Percentiles rank a stretch among this genome's conserved stretches.
Evolutionary conservation across 108 stramenopile species (phyloP).

Genomic region (Skeletonema tropicum): DNA sequence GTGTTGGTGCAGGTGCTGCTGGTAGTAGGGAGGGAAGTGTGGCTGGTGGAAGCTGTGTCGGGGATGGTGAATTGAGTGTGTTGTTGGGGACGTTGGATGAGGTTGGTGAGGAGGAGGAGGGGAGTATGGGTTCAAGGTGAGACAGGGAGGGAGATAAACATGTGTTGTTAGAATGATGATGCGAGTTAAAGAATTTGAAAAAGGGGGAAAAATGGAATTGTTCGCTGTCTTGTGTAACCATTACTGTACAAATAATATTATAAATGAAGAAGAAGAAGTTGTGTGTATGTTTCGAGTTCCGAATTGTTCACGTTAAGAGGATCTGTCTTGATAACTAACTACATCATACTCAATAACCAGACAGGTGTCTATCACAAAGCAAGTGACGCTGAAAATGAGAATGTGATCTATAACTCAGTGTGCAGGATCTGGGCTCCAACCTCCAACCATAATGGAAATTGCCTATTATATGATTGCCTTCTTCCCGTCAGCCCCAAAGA

Average conservation of each 20-base stretch:
- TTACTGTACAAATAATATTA: background rate
- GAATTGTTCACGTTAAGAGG: background rate
- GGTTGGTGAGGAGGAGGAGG: constrained; percentile 45
- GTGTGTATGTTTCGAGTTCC: too few species aligned
- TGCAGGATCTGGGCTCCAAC: too few species aligned
- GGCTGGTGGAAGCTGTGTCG: constrained; percentile 41
- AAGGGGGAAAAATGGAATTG: background rate
- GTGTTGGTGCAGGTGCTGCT: too few species aligned
- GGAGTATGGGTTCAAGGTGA: constrained; percentile 4
- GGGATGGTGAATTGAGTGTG: constrained; percentile 34
- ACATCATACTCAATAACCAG: too few species aligned
- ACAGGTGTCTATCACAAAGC: too few species aligned
- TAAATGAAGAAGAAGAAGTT: background rate
- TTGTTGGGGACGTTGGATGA: constrained; percentile 52
- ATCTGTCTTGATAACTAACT: background rate
- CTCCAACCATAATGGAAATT: too few species aligned
- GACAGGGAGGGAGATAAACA: background rate
- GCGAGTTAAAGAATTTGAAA: too few species aligned
- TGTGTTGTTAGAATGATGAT: background rate
- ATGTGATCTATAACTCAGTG: too few species aligned
- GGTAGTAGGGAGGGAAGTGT: constrained; percentile 15
- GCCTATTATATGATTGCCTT: too few species aligned
- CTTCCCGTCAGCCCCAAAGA: too few species aligned
- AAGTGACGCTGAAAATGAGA: too few species aligned
- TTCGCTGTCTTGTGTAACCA: background rate